Base-by-base conservation (phyloP, 2,329 filamentous ascomycete genomes). In the Leptographium radiaticola region DNA sequence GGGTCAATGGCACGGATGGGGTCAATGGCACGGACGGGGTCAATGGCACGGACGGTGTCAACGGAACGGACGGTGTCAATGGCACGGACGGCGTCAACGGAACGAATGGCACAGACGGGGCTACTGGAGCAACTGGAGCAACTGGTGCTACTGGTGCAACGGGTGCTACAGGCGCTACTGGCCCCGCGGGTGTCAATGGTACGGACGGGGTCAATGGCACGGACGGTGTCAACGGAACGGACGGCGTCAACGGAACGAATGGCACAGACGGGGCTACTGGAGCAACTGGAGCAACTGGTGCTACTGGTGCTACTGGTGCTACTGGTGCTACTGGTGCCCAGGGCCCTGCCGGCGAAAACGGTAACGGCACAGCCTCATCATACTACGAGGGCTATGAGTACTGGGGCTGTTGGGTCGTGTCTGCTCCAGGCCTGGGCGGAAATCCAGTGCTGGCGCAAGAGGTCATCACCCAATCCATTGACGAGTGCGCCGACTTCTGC, bases 401-500 rank as follows among this genome's bases (percentile, higher is more conserved):
- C 53, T 44, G 49, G 1, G 57, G 57, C 31, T 58, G 57, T 51
- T 58, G 57, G 55, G 20, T 38, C 25, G 44, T 54, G 18, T 44
- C 34, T 13, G 36, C 31, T 33, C 31, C 40, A 11, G 20, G 34
- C 5, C 51, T 53, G 11, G 57, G 57, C 10, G 48, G 40, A 25
- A 49, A 39, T 18, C 53, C 55, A n/a, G 47, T 44, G 39, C 30
- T 56, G 39, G 53, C 55, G 11, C 45, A 54, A 11, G 51, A 55
- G 49, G 51, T 54, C 4, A 34, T 56, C 9, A 58, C 57, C 12
- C 53, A 51, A 34, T 58, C 57, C 1, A 50, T 58, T 16, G 53
- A 48, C 44, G 51, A 55, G 40, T 58, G 57, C 34, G 55, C 57
- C 30, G 18, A 34, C 20, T 54, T 52, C 16, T 58, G 57, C 51